Evolutionary conservation across 805 yeast genomes (phyloP).

Genomic region (Jamesozyma gamospora): DNA sequence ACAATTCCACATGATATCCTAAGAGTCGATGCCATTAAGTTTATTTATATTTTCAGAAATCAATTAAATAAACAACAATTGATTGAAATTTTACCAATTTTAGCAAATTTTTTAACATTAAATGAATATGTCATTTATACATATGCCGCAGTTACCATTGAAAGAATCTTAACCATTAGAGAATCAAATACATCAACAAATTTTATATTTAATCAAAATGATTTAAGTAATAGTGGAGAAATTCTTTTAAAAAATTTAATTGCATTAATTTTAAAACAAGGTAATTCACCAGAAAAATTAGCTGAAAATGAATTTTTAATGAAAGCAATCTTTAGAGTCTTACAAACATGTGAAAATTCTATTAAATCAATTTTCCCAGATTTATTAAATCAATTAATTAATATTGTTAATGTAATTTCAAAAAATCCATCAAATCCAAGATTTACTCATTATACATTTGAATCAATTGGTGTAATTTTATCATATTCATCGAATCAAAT

Average conservation of each 20-base stretch:
- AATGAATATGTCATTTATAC: slow-evolving; percentile 78
- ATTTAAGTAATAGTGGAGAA: slow-evolving; percentile 54
- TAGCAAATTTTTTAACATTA: slow-evolving; percentile 59
- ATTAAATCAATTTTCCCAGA: slow-evolving; percentile 39
- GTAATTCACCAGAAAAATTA: slow-evolving; percentile 71
- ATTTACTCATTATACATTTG: slow-evolving; percentile 85
- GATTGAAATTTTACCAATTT: slow-evolving; percentile 64
- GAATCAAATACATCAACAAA: slow-evolving; percentile 38
- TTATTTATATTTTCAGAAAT: slow-evolving; percentile 80
- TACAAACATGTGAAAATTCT: slow-evolving; percentile 61
- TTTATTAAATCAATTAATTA: slow-evolving; percentile 51
- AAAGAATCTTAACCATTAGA: slow-evolving; percentile 73
- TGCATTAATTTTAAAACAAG: slow-evolving; percentile 48
- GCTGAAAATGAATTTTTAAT: slow-evolving; percentile 93
- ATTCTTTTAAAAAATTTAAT: slow-evolving; percentile 59
- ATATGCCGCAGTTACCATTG: slow-evolving; percentile 87
- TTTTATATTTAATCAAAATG: slow-evolving; percentile 61
- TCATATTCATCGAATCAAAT: slow-evolving; percentile 36
- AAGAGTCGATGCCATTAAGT: slow-evolving; percentile 87
- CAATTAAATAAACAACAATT: slow-evolving; percentile 84
- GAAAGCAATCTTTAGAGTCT: slow-evolving; percentile 77
- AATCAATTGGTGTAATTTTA: slow-evolving; percentile 69
- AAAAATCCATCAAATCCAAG: slow-evolving; percentile 93
- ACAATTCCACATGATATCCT: slow-evolving; percentile 60
- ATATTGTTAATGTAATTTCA: slow-evolving; percentile 59